Conservation (phyloP, 371 early-diverging fungal genomes). For the Apophysomyces elegans region DNA sequence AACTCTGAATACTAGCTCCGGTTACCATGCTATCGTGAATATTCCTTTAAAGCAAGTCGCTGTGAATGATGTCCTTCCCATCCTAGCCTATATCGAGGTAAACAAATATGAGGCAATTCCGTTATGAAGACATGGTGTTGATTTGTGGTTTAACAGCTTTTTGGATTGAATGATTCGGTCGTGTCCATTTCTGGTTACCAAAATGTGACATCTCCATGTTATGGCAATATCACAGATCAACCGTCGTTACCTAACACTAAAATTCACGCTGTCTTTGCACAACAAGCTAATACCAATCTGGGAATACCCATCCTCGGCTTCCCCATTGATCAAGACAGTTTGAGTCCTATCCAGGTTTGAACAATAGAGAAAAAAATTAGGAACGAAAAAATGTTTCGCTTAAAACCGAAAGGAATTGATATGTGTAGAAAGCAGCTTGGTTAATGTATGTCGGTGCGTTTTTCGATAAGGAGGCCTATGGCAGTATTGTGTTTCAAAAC, state of each 20-base stretch:
- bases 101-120: not conserved
- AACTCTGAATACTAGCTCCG: slow-evolving; percentile 16
- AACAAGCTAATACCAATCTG: slow-evolving; percentile 12
- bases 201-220: slow-evolving; percentile 12
- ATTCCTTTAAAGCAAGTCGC: slow-evolving; percentile 23
- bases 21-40: slow-evolving; percentile 27
- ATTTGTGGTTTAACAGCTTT: slow-evolving; percentile 10
- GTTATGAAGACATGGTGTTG: too few species aligned
- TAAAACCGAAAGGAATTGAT: not conserved
- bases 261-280: slow-evolving; percentile 12
- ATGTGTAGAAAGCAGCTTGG: slow-evolving; percentile 27
- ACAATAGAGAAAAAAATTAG: not conserved
- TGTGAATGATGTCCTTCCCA: slow-evolving; percentile 14
- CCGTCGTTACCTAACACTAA: not conserved
- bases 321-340: slow-evolving; percentile 16
- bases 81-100: slow-evolving; percentile 30
- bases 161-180: slow-evolving; percentile 11
- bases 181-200: not conserved
- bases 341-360: slow-evolving; percentile 9
- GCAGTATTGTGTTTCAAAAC: slow-evolving; percentile 9
- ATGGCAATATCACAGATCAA: not conserved
- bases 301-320: slow-evolving; percentile 18
- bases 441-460: slow-evolving; percentile 26
- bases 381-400: not conserved
- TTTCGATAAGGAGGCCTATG: slow-evolving; percentile 24